Conservation (phyloP, 352 stramenopile species). For the Phytophthora hybrid region DNA sequence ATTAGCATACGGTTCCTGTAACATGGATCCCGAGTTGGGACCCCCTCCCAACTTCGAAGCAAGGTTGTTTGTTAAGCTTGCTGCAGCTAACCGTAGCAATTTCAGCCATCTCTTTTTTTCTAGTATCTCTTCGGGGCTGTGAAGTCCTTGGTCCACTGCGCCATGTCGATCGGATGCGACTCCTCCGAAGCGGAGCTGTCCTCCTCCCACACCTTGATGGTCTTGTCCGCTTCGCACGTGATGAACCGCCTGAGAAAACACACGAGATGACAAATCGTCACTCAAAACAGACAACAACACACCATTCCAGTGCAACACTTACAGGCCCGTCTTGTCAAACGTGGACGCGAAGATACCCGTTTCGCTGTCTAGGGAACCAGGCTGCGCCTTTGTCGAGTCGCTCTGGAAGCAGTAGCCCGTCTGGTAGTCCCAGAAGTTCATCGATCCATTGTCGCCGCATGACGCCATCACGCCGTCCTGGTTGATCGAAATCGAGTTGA, state of each 20-base stretch:
- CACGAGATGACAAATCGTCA: slow-evolving; percentile 3
- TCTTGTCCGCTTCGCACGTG: slow-evolving; percentile 99
- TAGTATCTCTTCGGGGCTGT: slow-evolving; percentile 86
- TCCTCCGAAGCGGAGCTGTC: slow-evolving; percentile 95
- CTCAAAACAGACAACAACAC: not conserved
- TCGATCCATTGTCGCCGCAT: slow-evolving; percentile 96
- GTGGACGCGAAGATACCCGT: slow-evolving; percentile 96
- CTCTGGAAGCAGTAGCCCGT: slow-evolving; percentile 98
- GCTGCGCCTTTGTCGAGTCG: slow-evolving; percentile 94
- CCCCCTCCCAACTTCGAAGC: too few relatives aligned
- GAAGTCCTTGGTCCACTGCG: slow-evolving; percentile 96
- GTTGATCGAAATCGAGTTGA: slow-evolving; percentile 99
- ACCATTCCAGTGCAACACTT: slow-evolving; percentile 31
- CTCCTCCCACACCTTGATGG: slow-evolving; percentile 99
- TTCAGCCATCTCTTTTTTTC: not conserved
- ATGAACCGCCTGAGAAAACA: slow-evolving; percentile 95
- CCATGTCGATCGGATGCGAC: slow-evolving; percentile 98
- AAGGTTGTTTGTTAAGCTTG: too few relatives aligned
- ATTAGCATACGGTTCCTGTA: too few relatives aligned
- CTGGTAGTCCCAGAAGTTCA: slow-evolving; percentile 99
- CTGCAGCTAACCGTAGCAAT: too few relatives aligned
- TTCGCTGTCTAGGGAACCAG: slow-evolving; percentile 98
- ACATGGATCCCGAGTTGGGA: too few relatives aligned
- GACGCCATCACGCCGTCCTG: slow-evolving; percentile 97
- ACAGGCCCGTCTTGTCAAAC: slow-evolving; percentile 98